Evolutionary conservation across 768 basidiomycete genomes (phyloP), one percentile per base, ranked within the genome.

Genomic region (Phylloporus arenicola): DNA sequence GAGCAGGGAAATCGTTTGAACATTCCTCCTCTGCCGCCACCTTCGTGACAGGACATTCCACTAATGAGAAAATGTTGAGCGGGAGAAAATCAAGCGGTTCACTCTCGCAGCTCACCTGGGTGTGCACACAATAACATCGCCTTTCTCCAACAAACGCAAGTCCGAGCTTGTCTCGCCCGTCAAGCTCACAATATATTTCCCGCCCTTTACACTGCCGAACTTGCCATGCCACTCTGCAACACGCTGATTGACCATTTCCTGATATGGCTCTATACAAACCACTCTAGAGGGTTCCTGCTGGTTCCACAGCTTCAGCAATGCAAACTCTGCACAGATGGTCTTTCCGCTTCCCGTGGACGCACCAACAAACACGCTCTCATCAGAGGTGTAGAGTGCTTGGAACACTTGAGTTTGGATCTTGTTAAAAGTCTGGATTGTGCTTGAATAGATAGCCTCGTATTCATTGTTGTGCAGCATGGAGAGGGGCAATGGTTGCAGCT

Each of bases 331-430:
- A 57, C 92, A 95, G 37, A 98, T 87, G 0, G 95, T 98, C 77
- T 99, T 98, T 12, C 96, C 95, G 45, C 88, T 92, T 20, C 96
- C 95, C 0, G 96, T 93, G 0, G 96, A 95, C 0, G 95, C 96
- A 17, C 93, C 94, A 50, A 99, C 84, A 63, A 98, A 94, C 37
- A 95, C 86, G 59, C 95, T 98, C 62, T 98, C 96, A 61, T 97
- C 94, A 0, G 92, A 85, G 0, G 90, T 92, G 67, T 97, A 99
- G 0, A 99, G 76, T 0, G 95, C 94, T 60, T 97, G 93, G 85
- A 99, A 98, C 40, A 96, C 94, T 69, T 98, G 96, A 0, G 92
- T 98, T 65, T 98, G 96, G 54, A 98, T 97, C 70, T 97, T 99
- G 80, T 98, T 98, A 77, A 97, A 98, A 1, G 82, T 83, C 53